These are phyloP conservation scores for Teratosphaeria gauchensis DNA, from an alignment of 2,329 filamentous ascomycete species.

Conservation along the genomic window DNA sequence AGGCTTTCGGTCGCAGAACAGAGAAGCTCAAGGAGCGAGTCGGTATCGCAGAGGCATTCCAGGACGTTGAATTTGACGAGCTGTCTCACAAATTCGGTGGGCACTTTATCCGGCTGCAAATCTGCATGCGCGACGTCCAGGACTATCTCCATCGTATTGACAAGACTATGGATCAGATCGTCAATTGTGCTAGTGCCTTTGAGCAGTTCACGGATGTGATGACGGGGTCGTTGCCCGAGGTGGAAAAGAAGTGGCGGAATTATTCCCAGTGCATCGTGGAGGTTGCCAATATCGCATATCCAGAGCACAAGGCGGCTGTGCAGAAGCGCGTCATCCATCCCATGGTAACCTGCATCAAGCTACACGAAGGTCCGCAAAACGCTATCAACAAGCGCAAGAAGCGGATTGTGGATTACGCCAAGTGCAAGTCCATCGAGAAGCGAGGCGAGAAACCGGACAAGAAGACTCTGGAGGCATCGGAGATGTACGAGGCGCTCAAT, in stretches of 20 bases:
- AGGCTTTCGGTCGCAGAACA: constrained; percentile 80
- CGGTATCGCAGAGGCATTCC: constrained; percentile 54
- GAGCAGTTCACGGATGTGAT: constrained; percentile 66
- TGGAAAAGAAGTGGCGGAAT: constrained; percentile 89
- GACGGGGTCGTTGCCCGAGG: constrained; percentile 65
- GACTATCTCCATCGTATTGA: constrained; percentile 77
- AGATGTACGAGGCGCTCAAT: constrained; percentile 85
- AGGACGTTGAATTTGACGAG: constrained; percentile 73
- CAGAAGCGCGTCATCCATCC: constrained; percentile 77
- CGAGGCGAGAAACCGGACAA: constrained; percentile 78
- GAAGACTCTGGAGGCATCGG: constrained; percentile 71
- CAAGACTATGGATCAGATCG: constrained; percentile 70
- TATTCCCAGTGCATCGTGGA: constrained; percentile 83
- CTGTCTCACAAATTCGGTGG: constrained; percentile 81
- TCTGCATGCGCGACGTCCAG: constrained; percentile 88
- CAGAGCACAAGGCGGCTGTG: constrained; percentile 66
- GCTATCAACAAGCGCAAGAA: constrained; percentile 94
- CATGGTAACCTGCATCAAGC: constrained; percentile 65
- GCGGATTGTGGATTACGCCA: constrained; percentile 80
- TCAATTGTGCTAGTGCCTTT: constrained; percentile 70
- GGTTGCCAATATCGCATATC: constrained; percentile 70
- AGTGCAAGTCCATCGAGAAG: constrained; percentile 66
- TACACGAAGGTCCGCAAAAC: constrained; percentile 73
- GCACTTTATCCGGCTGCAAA: constrained; percentile 83
- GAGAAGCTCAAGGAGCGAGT: constrained; percentile 72